These are phyloP conservation scores for Diaporthe longicolla DNA, from an alignment of 2,329 filamentous ascomycete species.

Conservation along the genomic window DNA sequence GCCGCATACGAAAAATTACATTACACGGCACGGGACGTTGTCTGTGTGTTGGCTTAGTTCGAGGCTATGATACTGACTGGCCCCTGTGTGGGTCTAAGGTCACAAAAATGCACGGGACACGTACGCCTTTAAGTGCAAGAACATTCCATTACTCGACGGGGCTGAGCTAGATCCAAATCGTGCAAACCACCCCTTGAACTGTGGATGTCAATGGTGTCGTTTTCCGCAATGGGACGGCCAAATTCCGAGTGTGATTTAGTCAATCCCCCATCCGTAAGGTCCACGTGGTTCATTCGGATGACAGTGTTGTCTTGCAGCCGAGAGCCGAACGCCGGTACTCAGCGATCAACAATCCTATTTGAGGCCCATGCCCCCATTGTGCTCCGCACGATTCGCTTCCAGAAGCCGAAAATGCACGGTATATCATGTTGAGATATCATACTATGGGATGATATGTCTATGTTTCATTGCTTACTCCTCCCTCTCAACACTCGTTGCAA, in stretches of 20 bases:
- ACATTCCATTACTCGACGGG: slow-evolving; percentile 7
- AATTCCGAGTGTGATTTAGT: neutral
- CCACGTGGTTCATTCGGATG: slow-evolving; percentile 5
- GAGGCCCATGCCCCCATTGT: no score
- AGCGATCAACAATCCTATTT: neutral
- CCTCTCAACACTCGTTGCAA: neutral
- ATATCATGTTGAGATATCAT: neutral
- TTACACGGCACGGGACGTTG: neutral
- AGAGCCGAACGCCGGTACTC: neutral
- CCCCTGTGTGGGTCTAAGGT: slow-evolving; percentile 19
- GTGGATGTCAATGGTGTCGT: neutral
- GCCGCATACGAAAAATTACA: slow-evolving; percentile 19
- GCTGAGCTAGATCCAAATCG: slow-evolving; percentile 9
- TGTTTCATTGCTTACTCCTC: neutral
- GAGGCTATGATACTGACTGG: neutral
- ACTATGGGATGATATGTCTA: neutral
- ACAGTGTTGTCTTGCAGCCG: neutral
- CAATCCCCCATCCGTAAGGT: neutral
- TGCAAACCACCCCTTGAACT: slow-evolving; percentile 1
- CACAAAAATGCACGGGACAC: slow-evolving; percentile 8
- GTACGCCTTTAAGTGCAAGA: slow-evolving; percentile 5
- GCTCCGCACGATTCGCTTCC: neutral
- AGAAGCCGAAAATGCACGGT: neutral
- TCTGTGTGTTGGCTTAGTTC: neutral
- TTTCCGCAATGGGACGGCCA: neutral